These are phyloP conservation scores for Tetragonia tetragonoides DNA, from an alignment of 148 eudicot species.

Conservation along the genomic window DNA sequence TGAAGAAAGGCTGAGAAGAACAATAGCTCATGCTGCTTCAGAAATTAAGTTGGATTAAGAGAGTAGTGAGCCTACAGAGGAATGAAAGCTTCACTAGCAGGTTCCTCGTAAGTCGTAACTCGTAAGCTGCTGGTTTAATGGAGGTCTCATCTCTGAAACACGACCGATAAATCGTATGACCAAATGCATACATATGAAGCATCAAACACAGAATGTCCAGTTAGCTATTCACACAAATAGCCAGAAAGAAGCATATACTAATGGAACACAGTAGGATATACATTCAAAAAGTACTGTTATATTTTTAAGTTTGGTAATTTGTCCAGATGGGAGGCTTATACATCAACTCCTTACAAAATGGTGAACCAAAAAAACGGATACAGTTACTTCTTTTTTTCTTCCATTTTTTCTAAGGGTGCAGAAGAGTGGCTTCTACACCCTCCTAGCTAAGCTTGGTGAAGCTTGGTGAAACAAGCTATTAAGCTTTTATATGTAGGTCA, in stretches of 20 bases:
- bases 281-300: neutral
- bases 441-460: constrained; percentile 17
- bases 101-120: too few species aligned
- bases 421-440: constrained; percentile 22
- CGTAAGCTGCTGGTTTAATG: neutral
- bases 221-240: neutral
- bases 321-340: constrained; percentile 50
- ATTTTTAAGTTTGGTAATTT: neutral
- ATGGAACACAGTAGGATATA: neutral
- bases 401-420: constrained; percentile 22
- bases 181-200: neutral
- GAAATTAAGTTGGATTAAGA: too few species aligned
- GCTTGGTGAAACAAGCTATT: constrained; percentile 12
- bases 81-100: too few species aligned
- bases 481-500: constrained; percentile 28
- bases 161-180: neutral
- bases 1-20: too few species aligned
- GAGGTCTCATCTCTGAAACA: neutral
- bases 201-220: neutral
- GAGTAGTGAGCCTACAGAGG: too few species aligned
- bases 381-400: constrained; percentile 14
- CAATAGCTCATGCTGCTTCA: too few species aligned
- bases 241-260: neutral
- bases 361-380: constrained; percentile 24
- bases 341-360: constrained; percentile 49